These are phyloP conservation scores for Stephanocyclus meneghinianus DNA, from an alignment of 352 stramenopile species.

Conservation along the genomic window DNA sequence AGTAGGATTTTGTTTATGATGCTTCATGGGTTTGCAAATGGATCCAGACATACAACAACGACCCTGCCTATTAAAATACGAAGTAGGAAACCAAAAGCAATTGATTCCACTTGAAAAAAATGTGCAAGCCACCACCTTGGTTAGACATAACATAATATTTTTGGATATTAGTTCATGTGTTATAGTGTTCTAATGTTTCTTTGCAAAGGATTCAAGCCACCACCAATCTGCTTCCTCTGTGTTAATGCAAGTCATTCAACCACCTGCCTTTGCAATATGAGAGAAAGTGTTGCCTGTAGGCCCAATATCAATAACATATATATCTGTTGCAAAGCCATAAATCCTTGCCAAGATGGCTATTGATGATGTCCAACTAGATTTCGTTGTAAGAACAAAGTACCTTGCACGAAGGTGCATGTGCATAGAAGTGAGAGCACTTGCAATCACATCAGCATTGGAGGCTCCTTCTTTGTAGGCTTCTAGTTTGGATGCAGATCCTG, in stretches of 20 bases:
- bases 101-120: too few relatives aligned
- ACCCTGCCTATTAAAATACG: too few relatives aligned
- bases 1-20: too few relatives aligned
- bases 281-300: slow-evolving; percentile 35
- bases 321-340: slow-evolving; percentile 40
- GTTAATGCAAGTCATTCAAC: not conserved
- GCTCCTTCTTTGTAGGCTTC: slow-evolving; percentile 39
- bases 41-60: too few relatives aligned
- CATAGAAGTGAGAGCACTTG: slow-evolving; percentile 42
- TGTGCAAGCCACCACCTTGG: too few relatives aligned
- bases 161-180: too few relatives aligned
- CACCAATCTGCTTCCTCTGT: too few relatives aligned
- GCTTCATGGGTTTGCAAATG: too few relatives aligned
- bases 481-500: slow-evolving; percentile 48
- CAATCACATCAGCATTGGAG: slow-evolving; percentile 36
- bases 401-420: slow-evolving; percentile 47
- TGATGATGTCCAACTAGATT: slow-evolving; percentile 46
- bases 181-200: too few relatives aligned
- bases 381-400: slow-evolving; percentile 52
- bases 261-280: slow-evolving; percentile 23
- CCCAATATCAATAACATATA: slow-evolving; percentile 49
- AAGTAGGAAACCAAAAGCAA: too few relatives aligned
- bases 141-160: too few relatives aligned
- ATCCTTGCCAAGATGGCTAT: slow-evolving; percentile 46
- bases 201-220: too few relatives aligned